Evolutionary conservation across 2,329 filamentous ascomycete genomes (phyloP), one percentile per base, ranked within the genome.

Genomic region (Cercospora brassicicola): DNA sequence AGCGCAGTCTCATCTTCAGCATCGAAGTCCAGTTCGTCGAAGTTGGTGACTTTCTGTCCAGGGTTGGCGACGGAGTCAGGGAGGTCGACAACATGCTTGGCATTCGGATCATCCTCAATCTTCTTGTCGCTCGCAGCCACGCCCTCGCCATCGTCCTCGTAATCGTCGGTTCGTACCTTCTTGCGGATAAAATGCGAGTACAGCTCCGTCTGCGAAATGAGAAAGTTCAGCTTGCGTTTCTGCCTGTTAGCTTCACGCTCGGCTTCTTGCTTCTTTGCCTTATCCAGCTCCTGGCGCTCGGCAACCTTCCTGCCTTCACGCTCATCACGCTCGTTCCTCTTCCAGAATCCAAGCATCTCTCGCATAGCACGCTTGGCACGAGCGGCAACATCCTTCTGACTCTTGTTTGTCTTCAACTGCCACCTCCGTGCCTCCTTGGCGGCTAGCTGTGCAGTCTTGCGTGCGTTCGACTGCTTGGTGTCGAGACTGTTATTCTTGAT

Each of bases 261-360:
- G 4, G 95, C 95, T 83, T 99, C 95, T 68, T 94, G 94, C 82
- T 94, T 96, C 81, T 95, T 94, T 18, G 95, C 95, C 76, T 95
- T 96, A 79, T 99, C 95, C 59, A 99, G 87, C 82, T 98, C 95
- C 79, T 97, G 93, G 79, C 91, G 92, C 84, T 99, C 95, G 4
- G 95, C 95, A 62, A 94, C 90, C 83, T 97, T 96, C 73, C 95
- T 90, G 72, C 96, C 85, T 79, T 99, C 95, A 69, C 95, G 92
- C 79, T 99, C 95, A 78, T 99, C 95, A 63, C 94, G 91, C 80
- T 99, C 95, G 79, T 99, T 99, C 66, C 94, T 91, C 82, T 98
- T 98, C 95, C 95, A 99, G 86, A 98, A 99, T 67, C 92, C 89
- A 87, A 97, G 95, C 95, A 99, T 99, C 82, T 99, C 95, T 78